phyloP scores from a whole-genome alignment of 106 monocot species.

The Cymbidium sinense region DNA sequence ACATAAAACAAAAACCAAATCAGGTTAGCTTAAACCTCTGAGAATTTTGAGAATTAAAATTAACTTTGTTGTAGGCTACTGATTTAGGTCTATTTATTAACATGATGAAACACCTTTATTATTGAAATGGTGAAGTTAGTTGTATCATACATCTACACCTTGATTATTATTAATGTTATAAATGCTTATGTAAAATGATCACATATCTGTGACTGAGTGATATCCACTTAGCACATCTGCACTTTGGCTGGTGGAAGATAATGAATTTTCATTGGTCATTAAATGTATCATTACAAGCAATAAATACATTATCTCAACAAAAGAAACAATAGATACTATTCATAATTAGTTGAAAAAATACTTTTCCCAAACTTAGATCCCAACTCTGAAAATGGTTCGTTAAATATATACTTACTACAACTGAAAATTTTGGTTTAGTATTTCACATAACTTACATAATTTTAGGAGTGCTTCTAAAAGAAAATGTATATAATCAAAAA shows the following conservation, averaged over 20 bases:
- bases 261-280: neutral
- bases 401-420: no score
- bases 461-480: no score
- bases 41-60: neutral
- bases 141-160: neutral
- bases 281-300: neutral
- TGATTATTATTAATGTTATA: neutral
- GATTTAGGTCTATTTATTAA: neutral
- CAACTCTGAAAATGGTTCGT: neutral
- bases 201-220: neutral
- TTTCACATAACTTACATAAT: no score
- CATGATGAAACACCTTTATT: neutral
- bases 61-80: neutral
- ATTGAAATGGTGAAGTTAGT: neutral
- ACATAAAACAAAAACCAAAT: neutral
- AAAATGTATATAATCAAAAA: no score
- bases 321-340: neutral
- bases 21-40: neutral
- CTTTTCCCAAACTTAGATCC: neutral
- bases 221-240: neutral
- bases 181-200: neutral
- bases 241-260: neutral
- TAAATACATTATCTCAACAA: neutral
- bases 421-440: no score
- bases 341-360: neutral